Evolutionary conservation across 768 basidiomycete genomes (phyloP).

Genomic region (Pisolithus orientalis): DNA sequence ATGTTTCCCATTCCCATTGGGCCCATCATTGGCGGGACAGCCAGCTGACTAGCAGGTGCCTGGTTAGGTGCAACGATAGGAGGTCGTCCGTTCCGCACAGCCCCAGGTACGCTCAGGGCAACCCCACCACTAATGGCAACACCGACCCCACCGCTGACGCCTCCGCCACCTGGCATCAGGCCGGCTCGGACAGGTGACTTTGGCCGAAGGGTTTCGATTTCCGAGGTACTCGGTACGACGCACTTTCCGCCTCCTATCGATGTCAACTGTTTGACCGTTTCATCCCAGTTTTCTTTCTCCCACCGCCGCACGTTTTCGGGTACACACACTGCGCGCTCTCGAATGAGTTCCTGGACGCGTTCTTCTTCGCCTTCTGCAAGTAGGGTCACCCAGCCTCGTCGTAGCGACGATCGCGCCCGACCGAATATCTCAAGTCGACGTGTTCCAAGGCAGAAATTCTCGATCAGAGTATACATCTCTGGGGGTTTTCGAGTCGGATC

Average conservation of each 20-base stretch:
- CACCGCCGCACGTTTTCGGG: constrained; percentile 36
- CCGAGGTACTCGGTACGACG: constrained; percentile 68
- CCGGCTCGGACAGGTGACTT: constrained; percentile 68
- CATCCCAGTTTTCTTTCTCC: constrained; percentile 63
- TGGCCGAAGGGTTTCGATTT: constrained; percentile 79
- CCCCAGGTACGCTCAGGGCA: constrained; percentile 5
- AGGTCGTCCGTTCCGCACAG: constrained; percentile 11
- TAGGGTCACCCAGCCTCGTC: constrained; percentile 92
- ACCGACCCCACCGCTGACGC: constrained; percentile 17
- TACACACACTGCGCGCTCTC: constrained; percentile 24
- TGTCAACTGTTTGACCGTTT: constrained; percentile 47
- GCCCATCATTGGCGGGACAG: constrained; percentile 16
- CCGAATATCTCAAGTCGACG: constrained; percentile 91
- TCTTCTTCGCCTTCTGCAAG: constrained; percentile 59
- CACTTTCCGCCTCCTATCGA: constrained; percentile 41
- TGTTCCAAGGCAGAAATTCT: constrained; percentile 94
- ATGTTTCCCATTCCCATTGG: constrained; percentile 33
- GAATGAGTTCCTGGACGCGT: constrained; percentile 34
- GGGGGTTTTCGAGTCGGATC: constrained; percentile 89
- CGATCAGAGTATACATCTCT: constrained; percentile 92
- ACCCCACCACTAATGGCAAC: constrained; percentile 9
- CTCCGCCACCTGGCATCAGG: constrained; percentile 17
- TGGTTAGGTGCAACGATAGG: constrained; percentile 12
- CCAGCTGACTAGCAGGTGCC: constrained; percentile 17
- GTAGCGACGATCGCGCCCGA: constrained; percentile 54